phyloP scores from a whole-genome alignment of 208 protist species.

The Tritrichomonas foetus region DNA sequence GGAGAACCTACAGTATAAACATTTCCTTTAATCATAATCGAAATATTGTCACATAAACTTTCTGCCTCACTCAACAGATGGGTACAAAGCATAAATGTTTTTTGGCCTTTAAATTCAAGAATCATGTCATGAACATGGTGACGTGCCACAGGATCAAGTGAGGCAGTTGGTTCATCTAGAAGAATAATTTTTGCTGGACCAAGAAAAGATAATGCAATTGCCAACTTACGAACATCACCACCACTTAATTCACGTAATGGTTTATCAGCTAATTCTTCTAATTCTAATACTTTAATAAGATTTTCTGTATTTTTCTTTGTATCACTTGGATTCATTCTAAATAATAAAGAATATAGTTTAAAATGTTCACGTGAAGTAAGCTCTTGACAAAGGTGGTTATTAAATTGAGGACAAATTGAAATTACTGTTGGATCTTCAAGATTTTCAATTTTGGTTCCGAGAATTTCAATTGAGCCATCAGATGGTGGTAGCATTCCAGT shows the following conservation, averaged over 20 bases:
- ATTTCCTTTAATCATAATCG: conserved; percentile 36
- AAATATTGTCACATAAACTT: background rate
- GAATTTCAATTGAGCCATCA: conserved; percentile 36
- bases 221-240: background rate
- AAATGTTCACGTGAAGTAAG: background rate
- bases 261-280: background rate
- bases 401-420: background rate
- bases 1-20: conserved; percentile 3
- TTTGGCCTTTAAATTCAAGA: background rate
- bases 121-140: background rate
- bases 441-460: background rate
- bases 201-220: background rate
- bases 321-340: background rate
- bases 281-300: background rate
- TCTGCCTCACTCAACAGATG: conserved; percentile 9
- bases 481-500: conserved; percentile 43
- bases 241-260: background rate
- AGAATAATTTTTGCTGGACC: background rate
- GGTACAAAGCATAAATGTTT: conserved; percentile 33
- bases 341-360: background rate
- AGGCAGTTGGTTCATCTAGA: conserved; percentile 36
- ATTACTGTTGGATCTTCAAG: background rate
- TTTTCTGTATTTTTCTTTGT: background rate
- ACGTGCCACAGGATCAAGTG: conserved; percentile 28
- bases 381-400: background rate